Percentiles rank a stretch among this genome's conserved stretches.
Conservation (phyloP, 768 basidiomycete species). For the Suillus bovinus region DNA sequence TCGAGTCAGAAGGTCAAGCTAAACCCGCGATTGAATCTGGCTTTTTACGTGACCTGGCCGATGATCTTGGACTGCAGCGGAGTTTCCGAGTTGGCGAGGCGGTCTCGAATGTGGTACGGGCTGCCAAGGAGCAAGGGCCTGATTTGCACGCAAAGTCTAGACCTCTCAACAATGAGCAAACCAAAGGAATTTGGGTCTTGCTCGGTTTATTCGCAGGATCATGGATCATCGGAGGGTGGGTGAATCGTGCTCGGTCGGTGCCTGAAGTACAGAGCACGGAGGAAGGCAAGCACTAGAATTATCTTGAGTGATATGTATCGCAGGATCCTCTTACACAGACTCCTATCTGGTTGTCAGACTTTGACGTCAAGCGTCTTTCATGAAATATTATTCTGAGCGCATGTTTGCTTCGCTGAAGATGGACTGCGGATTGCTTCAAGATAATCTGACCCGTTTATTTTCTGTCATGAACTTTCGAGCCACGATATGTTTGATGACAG, state of each 20-base stretch:
- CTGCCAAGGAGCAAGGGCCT: constrained; percentile 20
- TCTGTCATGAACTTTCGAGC: not conserved
- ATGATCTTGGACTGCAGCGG: constrained; percentile 38
- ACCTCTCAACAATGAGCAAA: constrained; percentile 44
- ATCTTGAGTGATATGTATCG: constrained; percentile 2
- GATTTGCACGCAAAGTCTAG: constrained; percentile 26
- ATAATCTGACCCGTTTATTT: not conserved
- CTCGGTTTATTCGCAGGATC: constrained; percentile 50
- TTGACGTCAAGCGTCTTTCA: not conserved
- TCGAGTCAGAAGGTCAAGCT: constrained; percentile 10
- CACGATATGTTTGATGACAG: not conserved
- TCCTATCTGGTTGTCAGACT: not conserved
- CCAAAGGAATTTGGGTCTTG: constrained; percentile 47
- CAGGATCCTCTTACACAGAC: not conserved
- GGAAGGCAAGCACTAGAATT: constrained; percentile 17
- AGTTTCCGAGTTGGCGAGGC: constrained; percentile 28
- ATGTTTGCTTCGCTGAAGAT: not conserved
- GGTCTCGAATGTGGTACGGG: constrained; percentile 9
- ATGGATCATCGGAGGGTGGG: constrained; percentile 43
- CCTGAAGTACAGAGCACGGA: constrained; percentile 16
- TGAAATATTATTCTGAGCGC: not conserved
- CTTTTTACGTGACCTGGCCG: constrained; percentile 37
- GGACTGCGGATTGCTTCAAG: not conserved
- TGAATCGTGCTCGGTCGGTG: constrained; percentile 17
- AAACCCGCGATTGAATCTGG: constrained; percentile 19